Conservation (phyloP, 257 asterid genomes). For the Forsythia suspensa region DNA sequence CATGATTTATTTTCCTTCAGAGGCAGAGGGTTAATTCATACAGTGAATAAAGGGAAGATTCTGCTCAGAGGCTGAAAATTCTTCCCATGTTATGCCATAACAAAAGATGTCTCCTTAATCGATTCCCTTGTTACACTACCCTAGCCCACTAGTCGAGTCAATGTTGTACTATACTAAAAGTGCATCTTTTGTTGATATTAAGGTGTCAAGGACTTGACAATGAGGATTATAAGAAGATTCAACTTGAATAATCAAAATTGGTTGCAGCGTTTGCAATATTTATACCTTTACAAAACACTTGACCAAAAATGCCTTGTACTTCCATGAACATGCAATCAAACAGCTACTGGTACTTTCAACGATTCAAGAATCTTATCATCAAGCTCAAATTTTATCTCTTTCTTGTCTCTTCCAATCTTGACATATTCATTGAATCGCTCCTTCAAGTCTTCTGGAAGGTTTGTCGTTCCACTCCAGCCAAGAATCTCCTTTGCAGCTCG, state of each 20-base stretch:
- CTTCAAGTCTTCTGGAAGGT: slow-evolving; percentile 79
- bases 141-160: too few species aligned
- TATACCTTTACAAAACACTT: not conserved
- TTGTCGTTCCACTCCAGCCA: slow-evolving; percentile 79
- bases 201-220: not conserved
- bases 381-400: slow-evolving; percentile 62
- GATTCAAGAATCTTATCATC: slow-evolving; percentile 92
- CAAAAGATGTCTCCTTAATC: too few species aligned
- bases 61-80: too few species aligned
- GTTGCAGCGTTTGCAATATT: not conserved
- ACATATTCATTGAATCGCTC: slow-evolving; percentile 81
- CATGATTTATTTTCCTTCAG: too few species aligned
- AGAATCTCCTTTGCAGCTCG: slow-evolving; percentile 91
- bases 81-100: too few species aligned
- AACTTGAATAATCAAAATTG: not conserved
- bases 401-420: slow-evolving; percentile 94
- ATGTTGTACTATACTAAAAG: too few species aligned
- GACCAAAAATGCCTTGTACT: not conserved
- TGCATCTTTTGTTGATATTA: too few species aligned
- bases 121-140: too few species aligned
- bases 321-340: slow-evolving; percentile 25
- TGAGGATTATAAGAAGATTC: not conserved
- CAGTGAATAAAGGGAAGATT: too few species aligned
- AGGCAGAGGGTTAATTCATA: too few species aligned
- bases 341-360: slow-evolving; percentile 73